These are phyloP conservation scores for Penicillium psychrofluorescens DNA, from an alignment of 495 filamentous ascomycete genomes.

Conservation along the genomic window DNA sequence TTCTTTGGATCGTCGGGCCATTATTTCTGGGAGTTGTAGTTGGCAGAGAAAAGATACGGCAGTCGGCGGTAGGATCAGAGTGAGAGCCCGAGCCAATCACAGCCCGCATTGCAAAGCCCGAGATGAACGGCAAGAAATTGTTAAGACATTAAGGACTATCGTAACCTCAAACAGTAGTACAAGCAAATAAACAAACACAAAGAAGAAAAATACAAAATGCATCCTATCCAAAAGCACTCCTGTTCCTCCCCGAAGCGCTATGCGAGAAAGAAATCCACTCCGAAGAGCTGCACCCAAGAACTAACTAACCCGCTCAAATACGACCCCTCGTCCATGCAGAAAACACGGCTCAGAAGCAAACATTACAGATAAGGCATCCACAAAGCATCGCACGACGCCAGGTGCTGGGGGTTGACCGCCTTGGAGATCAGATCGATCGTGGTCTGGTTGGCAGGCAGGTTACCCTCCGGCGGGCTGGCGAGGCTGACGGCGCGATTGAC, in stretches of 20 bases:
- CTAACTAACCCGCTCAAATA: slow-evolving; percentile 11
- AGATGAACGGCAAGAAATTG: no score
- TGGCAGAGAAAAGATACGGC: no score
- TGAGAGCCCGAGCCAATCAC: no score
- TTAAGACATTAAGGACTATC: no score
- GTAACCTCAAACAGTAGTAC: no score
- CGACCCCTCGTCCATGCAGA: slow-evolving; percentile 6
- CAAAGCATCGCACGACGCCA: slow-evolving; percentile 78
- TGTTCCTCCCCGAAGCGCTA: slow-evolving; percentile 21
- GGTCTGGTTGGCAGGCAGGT: slow-evolving; percentile 90
- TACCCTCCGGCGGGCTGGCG: slow-evolving; percentile 55
- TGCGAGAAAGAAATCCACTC: slow-evolving; percentile 20
- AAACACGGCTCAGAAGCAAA: slow-evolving; percentile 3
- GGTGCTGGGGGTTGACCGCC: slow-evolving; percentile 78
- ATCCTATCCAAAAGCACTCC: slow-evolving; percentile 4
- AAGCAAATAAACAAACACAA: slow-evolving; percentile 2
- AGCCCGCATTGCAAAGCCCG: no score
- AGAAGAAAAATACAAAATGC: slow-evolving; percentile 13
- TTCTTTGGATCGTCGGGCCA: slow-evolving; percentile 14
- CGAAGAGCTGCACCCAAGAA: slow-evolving; percentile 14
- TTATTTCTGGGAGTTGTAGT: background rate
- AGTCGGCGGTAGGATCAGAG: no score
- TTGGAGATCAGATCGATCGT: slow-evolving; percentile 83
- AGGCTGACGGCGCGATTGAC: slow-evolving; percentile 82
- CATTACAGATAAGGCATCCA: slow-evolving; percentile 93